Percentiles rank a stretch among this genome's conserved stretches.
Conservation (phyloP, 2,329 filamentous ascomycete species). For the Fusarium sp. region DNA sequence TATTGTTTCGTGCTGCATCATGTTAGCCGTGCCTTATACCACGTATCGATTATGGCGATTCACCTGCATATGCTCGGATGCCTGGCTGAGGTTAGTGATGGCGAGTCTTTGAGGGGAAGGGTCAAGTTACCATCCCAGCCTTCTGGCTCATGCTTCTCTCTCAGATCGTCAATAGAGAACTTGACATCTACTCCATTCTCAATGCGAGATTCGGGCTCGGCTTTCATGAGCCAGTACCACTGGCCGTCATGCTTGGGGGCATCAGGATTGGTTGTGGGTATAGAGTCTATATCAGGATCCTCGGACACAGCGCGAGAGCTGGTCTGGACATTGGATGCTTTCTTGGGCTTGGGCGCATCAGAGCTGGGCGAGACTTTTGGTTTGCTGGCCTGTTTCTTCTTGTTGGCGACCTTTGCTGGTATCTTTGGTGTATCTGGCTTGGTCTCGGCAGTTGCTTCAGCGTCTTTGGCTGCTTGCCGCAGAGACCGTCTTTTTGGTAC, state of each 20-base stretch:
- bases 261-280: slow-evolving; percentile 54
- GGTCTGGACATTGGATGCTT: accelerated
- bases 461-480: slow-evolving; percentile 23
- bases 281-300: slow-evolving; percentile 48
- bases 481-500: slow-evolving; percentile 31
- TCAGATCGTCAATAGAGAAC: slow-evolving; percentile 94
- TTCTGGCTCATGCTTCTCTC: slow-evolving; percentile 77
- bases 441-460: background rate
- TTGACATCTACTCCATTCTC: slow-evolving; percentile 90
- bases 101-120: background rate
- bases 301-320: slow-evolving; percentile 34
- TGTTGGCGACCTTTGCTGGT: background rate
- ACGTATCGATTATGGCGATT: accelerated
- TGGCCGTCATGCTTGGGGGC: slow-evolving; percentile 54
- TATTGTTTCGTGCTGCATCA: slow-evolving; percentile 79
- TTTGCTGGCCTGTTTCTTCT: slow-evolving; percentile 11
- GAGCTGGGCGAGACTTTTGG: background rate
- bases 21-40: background rate
- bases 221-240: slow-evolving; percentile 84
- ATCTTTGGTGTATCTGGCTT: slow-evolving; percentile 6
- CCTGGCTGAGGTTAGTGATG: slow-evolving; percentile 49
- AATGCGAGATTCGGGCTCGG: slow-evolving; percentile 85
- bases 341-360: background rate
- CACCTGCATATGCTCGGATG: slow-evolving; percentile 62
- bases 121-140: slow-evolving; percentile 82